Conservation (phyloP, 1,284 basidiomycete species). For the Tranzscheliella williamsii region DNA sequence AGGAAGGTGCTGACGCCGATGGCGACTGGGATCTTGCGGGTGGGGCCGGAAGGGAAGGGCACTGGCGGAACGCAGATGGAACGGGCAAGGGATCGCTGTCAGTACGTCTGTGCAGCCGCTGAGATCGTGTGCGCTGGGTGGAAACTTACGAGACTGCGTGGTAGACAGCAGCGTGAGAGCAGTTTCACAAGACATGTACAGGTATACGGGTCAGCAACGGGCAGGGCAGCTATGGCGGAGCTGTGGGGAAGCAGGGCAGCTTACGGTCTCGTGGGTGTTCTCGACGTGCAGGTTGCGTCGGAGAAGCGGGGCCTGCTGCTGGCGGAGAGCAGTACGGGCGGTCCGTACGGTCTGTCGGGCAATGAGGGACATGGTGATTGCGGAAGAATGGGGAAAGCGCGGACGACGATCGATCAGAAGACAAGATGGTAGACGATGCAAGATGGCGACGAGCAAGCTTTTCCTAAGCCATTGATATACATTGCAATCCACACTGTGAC, state of each 20-base stretch:
- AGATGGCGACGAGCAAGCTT: no score
- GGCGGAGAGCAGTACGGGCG: conserved; percentile 43
- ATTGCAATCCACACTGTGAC: no score
- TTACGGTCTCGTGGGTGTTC: conserved; percentile 57
- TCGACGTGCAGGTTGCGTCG: conserved; percentile 56
- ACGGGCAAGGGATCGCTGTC: not conserved
- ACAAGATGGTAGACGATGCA: no score
- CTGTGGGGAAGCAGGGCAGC: no score
- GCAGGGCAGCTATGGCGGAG: no score
- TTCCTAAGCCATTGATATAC: no score
- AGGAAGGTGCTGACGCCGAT: conserved; percentile 51
- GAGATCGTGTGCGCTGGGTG: no score
- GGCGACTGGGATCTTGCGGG: conserved; percentile 51
- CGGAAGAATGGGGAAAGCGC: no score
- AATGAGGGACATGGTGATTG: conserved; percentile 49
- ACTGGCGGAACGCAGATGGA: conserved; percentile 27
- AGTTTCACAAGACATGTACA: no score
- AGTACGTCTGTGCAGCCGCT: not conserved
- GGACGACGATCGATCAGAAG: no score
- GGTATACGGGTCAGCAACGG: no score
- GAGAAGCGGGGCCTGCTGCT: conserved; percentile 39
- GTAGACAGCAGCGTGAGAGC: no score
- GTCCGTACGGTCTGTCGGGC: conserved; percentile 40
- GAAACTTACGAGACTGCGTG: conserved; percentile 24
- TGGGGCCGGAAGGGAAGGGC: conserved; percentile 54